These are phyloP conservation scores for Phytopythium boreale DNA, from an alignment of 352 stramenopile species.

Conservation along the genomic window DNA sequence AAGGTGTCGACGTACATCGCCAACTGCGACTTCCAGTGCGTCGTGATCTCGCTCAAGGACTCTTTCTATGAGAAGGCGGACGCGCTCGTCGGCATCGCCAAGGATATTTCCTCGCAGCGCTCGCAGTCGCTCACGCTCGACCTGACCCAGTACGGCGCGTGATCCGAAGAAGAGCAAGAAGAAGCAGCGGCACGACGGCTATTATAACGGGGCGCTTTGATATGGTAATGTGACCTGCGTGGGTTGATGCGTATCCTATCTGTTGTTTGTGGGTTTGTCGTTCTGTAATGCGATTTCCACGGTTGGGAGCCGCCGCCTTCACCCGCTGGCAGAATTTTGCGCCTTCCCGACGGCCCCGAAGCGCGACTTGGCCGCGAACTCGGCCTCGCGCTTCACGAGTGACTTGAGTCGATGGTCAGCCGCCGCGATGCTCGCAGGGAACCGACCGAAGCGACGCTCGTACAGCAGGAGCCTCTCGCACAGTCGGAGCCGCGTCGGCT, in stretches of 20 bases:
- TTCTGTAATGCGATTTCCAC: not conserved
- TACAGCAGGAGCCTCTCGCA: conserved; percentile 58
- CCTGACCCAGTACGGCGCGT: conserved; percentile 63
- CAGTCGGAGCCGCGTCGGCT: conserved; percentile 45
- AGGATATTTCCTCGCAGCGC: conserved; percentile 71
- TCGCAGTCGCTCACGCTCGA: conserved; percentile 80
- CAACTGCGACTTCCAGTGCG: conserved; percentile 95
- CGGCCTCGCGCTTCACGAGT: conserved; percentile 59
- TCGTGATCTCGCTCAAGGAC: conserved; percentile 98
- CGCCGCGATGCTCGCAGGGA: conserved; percentile 26
- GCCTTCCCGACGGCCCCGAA: conserved; percentile 26
- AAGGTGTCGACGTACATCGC: conserved; percentile 98
- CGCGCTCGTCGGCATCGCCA: conserved; percentile 91
- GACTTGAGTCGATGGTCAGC: conserved; percentile 47
- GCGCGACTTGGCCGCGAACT: conserved; percentile 45
- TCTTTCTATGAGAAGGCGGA: conserved; percentile 96
- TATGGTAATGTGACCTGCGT: conserved; percentile 3
- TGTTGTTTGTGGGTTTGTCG: not conserved
- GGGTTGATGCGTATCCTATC: not conserved
- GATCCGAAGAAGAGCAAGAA: not conserved
- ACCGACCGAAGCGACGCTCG: conserved; percentile 40
- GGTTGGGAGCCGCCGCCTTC: not conserved
- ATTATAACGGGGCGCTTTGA: conserved; percentile 1
- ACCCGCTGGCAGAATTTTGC: not conserved
- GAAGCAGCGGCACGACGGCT: not conserved